These are phyloP conservation scores for Rhodomyrtus psidioides DNA, from an alignment of 441 rosid genomes.

Conservation along the genomic window DNA sequence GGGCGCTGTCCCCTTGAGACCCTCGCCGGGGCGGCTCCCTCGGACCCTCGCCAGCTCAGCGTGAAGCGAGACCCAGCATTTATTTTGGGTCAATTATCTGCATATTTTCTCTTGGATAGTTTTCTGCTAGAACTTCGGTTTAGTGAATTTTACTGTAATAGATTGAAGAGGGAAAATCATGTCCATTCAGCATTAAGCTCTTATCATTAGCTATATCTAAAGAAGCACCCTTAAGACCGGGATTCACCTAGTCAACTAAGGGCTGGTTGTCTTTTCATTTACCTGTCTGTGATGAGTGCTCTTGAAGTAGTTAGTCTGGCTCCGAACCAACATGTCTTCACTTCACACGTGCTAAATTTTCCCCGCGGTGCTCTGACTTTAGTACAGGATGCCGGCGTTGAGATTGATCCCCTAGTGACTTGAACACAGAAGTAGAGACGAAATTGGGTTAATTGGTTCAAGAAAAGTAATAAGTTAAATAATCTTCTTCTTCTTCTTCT, in stretches of 20 bases:
- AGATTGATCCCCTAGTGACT: conserved; percentile 79
- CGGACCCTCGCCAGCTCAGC: no score
- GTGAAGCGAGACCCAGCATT: no score
- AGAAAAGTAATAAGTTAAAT: conserved; percentile 43
- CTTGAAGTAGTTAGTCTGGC: not conserved
- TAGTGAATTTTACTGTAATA: not conserved
- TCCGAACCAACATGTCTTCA: not conserved
- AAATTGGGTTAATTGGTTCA: conserved; percentile 78
- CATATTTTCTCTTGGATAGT: not conserved
- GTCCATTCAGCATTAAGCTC: not conserved
- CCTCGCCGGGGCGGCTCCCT: no score
- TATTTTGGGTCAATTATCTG: not conserved
- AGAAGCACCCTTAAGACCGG: not conserved
- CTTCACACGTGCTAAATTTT: not conserved
- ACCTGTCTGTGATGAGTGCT: not conserved
- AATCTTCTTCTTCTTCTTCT: no score
- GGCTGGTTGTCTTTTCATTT: not conserved
- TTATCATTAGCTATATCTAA: not conserved
- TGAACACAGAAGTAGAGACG: conserved; percentile 80
- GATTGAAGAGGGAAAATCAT: not conserved
- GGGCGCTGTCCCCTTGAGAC: no score
- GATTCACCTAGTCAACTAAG: not conserved
- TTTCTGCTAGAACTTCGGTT: not conserved
- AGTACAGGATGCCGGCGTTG: conserved; percentile 68
- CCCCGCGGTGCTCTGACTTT: not conserved